phyloP scores from a whole-genome alignment of 2,329 filamentous ascomycete species.

The Colletotrichum sp. region DNA sequence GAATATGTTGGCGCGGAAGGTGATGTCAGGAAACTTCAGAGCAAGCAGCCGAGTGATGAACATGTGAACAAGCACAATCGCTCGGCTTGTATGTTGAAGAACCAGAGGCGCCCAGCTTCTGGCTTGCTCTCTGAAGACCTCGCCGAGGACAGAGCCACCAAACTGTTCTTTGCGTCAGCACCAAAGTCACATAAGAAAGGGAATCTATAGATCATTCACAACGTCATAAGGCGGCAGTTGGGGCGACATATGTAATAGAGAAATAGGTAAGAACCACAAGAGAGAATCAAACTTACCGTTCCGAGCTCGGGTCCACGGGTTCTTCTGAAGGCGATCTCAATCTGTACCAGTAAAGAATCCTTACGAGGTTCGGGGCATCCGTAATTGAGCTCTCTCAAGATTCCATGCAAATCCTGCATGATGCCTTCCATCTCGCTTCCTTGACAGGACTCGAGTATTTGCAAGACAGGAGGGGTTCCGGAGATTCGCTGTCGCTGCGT shows the following conservation, averaged over 20 bases:
- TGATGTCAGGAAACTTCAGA: conserved; percentile 45
- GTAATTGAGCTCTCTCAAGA: not conserved
- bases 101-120: conserved; percentile 56
- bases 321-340: conserved; percentile 32
- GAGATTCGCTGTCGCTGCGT: not conserved
- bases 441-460: not conserved
- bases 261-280: not conserved
- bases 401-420: conserved; percentile 10
- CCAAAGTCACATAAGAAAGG: not conserved
- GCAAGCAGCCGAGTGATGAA: conserved; percentile 53
- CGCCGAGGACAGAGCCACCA: conserved; percentile 42
- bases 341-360: conserved; percentile 38
- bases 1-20: conserved; percentile 47
- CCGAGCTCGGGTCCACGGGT: conserved; percentile 61
- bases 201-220: not conserved
- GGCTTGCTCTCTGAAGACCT: conserved; percentile 58
- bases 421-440: not conserved
- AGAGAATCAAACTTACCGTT: conserved; percentile 36
- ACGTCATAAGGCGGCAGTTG: not conserved
- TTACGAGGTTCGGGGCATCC: conserved; percentile 11
- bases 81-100: conserved; percentile 52
- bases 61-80: conserved; percentile 55
- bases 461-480: not conserved
- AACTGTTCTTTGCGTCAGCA: conserved; percentile 30
- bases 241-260: not conserved